These are phyloP conservation scores for Chenopodium album DNA, from an alignment of 148 eudicot genomes.

Conservation along the genomic window DNA sequence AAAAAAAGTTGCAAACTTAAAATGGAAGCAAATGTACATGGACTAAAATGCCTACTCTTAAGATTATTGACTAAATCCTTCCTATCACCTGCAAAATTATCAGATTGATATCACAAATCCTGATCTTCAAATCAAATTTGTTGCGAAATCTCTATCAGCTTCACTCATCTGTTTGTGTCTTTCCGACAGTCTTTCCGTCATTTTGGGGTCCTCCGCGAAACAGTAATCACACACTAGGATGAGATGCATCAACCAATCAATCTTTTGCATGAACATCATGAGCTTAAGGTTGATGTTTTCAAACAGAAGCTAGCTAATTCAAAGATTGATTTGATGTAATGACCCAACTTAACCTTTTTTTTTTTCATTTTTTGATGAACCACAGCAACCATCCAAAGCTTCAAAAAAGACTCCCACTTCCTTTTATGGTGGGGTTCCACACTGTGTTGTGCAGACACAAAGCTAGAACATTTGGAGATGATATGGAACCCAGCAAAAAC, in stretches of 20 bases:
- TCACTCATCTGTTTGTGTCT: slow-evolving; percentile 10
- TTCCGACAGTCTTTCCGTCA: slow-evolving; percentile 14
- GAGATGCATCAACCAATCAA: slow-evolving; percentile 10
- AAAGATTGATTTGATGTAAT: slow-evolving; percentile 31
- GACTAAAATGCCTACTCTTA: slow-evolving; percentile 18
- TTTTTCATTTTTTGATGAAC: slow-evolving; percentile 3
- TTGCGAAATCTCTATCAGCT: slow-evolving; percentile 26
- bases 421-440: slow-evolving; percentile 29
- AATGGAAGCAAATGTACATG: slow-evolving; percentile 32
- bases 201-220: slow-evolving; percentile 19
- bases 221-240: background rate
- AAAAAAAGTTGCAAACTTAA: slow-evolving; percentile 27
- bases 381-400: slow-evolving; percentile 27
- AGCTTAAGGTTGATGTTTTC: slow-evolving; percentile 22
- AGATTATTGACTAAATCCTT: slow-evolving; percentile 22
- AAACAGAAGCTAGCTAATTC: slow-evolving; percentile 21
- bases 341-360: slow-evolving; percentile 12
- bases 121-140: slow-evolving; percentile 11
- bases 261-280: slow-evolving; percentile 13
- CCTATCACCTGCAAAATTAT: slow-evolving; percentile 21
- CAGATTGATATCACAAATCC: background rate
- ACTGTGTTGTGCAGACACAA: slow-evolving; percentile 14
- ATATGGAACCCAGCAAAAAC: slow-evolving; percentile 19
- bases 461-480: slow-evolving; percentile 23
- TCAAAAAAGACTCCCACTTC: slow-evolving; percentile 32